Percentiles rank a stretch among this genome's conserved stretches.
Evolutionary conservation across 345 rosid genomes (phyloP).

Genomic region (Theobroma cacao): DNA sequence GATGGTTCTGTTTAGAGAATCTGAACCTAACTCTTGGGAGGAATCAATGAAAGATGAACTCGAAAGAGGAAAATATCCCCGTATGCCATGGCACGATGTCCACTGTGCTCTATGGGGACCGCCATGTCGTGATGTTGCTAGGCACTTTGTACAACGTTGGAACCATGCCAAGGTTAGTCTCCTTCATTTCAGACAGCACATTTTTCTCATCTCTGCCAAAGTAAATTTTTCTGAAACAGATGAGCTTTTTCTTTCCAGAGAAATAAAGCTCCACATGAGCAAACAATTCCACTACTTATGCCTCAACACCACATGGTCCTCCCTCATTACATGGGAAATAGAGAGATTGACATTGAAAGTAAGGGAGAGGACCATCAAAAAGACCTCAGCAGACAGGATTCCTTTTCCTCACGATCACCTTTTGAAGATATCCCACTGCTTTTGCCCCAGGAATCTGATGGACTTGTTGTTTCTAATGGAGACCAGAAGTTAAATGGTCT

Average conservation of each 20-base stretch:
- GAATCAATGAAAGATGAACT: constrained; percentile 82
- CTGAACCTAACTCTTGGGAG: constrained; percentile 98
- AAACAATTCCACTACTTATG: constrained; percentile 77
- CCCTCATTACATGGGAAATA: constrained; percentile 89
- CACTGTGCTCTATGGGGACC: constrained; percentile 99
- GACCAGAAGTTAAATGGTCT: constrained; percentile 21
- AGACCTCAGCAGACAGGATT: constrained; percentile 36
- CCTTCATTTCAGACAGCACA: background rate
- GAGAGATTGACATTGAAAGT: constrained; percentile 46
- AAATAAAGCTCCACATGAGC: constrained; percentile 86
- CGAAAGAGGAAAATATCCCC: constrained; percentile 67
- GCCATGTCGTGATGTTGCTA: constrained; percentile 82
- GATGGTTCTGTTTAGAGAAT: constrained; percentile 55
- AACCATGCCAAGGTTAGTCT: constrained; percentile 85
- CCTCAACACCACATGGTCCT: constrained; percentile 97
- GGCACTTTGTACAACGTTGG: constrained; percentile 97
- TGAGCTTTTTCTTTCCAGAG: constrained; percentile 41
- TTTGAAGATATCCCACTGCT: constrained; percentile 76
- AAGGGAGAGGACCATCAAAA: constrained; percentile 35
- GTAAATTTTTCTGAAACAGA: constrained; percentile 7
- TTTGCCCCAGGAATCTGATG: constrained; percentile 75
- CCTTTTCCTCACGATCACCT: constrained; percentile 53
- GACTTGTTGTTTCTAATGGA: constrained; percentile 13
- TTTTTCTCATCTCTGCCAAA: background rate
- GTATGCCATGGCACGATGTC: constrained; percentile 99